phyloP scores from a whole-genome alignment of 441 rosid genomes.

The Jatropha podagrica region DNA sequence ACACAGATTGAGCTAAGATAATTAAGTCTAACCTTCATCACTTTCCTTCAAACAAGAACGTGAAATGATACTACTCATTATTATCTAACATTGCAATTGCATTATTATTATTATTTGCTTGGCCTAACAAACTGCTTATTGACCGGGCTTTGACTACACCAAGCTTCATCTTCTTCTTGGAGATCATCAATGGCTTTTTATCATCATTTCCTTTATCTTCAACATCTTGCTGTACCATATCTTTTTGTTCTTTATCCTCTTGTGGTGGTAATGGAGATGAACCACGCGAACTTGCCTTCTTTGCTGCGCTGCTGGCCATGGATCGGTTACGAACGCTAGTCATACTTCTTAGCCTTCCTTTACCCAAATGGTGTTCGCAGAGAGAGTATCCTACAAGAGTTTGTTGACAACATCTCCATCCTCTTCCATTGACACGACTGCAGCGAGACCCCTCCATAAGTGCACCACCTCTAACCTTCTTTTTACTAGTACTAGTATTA shows the following conservation, averaged over 20 bases:
- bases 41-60: neutral
- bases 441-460: slow-evolving; percentile 86
- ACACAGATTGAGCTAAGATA: neutral
- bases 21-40: neutral
- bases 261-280: neutral
- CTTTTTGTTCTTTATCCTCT: slow-evolving; percentile 18
- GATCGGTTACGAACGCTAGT: slow-evolving; percentile 45
- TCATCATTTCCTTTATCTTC: slow-evolving; percentile 25
- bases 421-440: slow-evolving; percentile 91
- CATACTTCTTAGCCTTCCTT: slow-evolving; percentile 82
- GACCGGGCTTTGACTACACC: slow-evolving; percentile 94
- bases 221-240: neutral
- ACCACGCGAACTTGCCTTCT: neutral
- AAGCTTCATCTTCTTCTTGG: slow-evolving; percentile 68
- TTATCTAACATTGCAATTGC: slow-evolving; percentile 23
- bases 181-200: slow-evolving; percentile 25
- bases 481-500: slow-evolving; percentile 19
- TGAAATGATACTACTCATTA: slow-evolving; percentile 16
- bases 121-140: slow-evolving; percentile 82
- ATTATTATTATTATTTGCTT: slow-evolving; percentile 24
- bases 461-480: slow-evolving; percentile 27
- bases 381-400: slow-evolving; percentile 89
- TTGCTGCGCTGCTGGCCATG: slow-evolving; percentile 17
- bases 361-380: slow-evolving; percentile 93
- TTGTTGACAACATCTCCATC: slow-evolving; percentile 95